Evolutionary conservation across 1,284 basidiomycete genomes (phyloP).

Genomic region (Cryptococcus jaspeensis): DNA sequence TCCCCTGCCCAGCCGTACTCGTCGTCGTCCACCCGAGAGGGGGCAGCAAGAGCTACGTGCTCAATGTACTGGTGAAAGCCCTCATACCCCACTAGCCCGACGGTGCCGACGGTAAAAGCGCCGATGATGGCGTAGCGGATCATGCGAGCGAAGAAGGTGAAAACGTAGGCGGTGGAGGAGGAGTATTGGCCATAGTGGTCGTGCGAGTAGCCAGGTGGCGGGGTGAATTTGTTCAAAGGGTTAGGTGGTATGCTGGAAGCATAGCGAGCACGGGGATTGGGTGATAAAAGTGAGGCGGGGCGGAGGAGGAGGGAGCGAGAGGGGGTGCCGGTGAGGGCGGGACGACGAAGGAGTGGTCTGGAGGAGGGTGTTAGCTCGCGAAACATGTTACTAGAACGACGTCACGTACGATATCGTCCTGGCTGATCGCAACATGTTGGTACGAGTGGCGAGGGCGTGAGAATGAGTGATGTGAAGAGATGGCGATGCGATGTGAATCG

Average conservation of each 20-base stretch:
- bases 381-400: too few species aligned
- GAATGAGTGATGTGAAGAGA: too few species aligned
- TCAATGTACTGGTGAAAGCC: slow-evolving; percentile 71
- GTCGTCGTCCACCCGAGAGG: slow-evolving; percentile 53
- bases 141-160: slow-evolving; percentile 37
- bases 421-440: too few species aligned
- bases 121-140: slow-evolving; percentile 43
- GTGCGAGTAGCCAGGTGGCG: slow-evolving; percentile 1
- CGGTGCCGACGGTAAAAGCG: slow-evolving; percentile 38
- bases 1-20: slow-evolving; percentile 74
- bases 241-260: neutral
- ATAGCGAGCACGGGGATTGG: too few species aligned
- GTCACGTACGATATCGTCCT: too few species aligned
- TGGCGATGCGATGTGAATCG: too few species aligned
- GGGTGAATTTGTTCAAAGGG: neutral
- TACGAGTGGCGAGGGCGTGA: too few species aligned
- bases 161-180: slow-evolving; percentile 43
- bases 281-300: neutral
- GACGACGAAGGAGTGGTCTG: neutral
- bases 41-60: slow-evolving; percentile 58
- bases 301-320: neutral
- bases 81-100: slow-evolving; percentile 57
- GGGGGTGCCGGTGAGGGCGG: neutral
- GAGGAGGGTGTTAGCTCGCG: too few species aligned
- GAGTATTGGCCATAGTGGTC: slow-evolving; percentile 36